Evolutionary conservation across 768 basidiomycete species (phyloP).

Genomic region (Coprinopsis strossmayeri): DNA sequence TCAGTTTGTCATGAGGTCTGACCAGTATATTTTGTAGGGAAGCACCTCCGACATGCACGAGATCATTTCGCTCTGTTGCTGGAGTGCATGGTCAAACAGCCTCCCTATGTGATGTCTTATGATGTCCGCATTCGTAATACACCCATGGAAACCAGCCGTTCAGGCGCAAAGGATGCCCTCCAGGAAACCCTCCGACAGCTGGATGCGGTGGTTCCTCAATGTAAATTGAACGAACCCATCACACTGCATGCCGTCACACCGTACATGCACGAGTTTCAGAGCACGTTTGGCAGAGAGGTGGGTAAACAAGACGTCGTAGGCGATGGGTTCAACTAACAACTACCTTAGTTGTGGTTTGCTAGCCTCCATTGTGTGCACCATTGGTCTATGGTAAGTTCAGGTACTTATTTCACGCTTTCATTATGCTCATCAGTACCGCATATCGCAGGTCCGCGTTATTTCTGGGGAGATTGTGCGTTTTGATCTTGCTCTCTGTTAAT

Average conservation of each 20-base stretch:
- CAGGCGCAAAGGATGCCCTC: constrained; percentile 53
- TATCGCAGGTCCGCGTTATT: constrained; percentile 65
- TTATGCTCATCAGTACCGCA: neutral
- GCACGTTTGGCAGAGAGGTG: constrained; percentile 83
- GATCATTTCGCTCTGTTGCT: constrained; percentile 74
- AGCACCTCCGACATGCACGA: constrained; percentile 79
- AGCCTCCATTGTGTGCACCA: constrained; percentile 83
- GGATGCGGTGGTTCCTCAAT: constrained; percentile 42
- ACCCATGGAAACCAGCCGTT: constrained; percentile 71
- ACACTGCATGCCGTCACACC: constrained; percentile 80
- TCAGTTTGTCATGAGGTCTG: constrained; percentile 1
- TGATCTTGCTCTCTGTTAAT: too few relatives aligned
- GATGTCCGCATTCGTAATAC: constrained; percentile 73
- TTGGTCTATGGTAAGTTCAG: constrained; percentile 74
- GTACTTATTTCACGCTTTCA: too few relatives aligned
- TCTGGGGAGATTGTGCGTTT: constrained; percentile 73
- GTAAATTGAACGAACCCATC: constrained; percentile 50
- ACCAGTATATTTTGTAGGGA: constrained; percentile 40
- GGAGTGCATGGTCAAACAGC: constrained; percentile 39
- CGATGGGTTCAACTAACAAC: neutral
- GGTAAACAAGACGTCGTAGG: constrained; percentile 4
- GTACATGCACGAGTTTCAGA: constrained; percentile 63
- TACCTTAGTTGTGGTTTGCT: constrained; percentile 74
- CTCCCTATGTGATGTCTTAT: constrained; percentile 59
- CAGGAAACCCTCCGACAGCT: constrained; percentile 49